Percentiles rank a stretch among this genome's conserved stretches.
Conservation (phyloP, 345 rosid species). For the Melaleuca alternifolia region DNA sequence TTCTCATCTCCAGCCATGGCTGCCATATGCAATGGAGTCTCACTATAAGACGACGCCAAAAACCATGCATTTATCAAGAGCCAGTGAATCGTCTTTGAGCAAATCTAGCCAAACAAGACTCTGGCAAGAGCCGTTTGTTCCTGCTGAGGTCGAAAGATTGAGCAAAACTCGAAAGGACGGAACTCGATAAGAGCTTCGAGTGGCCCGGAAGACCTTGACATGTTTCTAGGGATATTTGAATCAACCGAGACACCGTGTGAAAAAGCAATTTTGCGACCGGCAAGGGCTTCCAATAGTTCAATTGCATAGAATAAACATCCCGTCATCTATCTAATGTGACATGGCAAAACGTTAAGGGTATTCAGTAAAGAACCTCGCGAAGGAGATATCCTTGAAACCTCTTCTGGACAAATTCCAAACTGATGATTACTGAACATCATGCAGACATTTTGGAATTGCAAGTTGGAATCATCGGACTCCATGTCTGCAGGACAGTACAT, state of each 20-base stretch:
- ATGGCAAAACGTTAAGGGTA: not conserved
- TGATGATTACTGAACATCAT: not conserved
- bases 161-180: not conserved
- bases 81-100: too few relatives aligned
- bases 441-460: slow-evolving; percentile 18
- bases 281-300: not conserved
- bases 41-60: too few relatives aligned
- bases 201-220: not conserved
- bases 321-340: not conserved
- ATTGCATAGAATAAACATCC: not conserved
- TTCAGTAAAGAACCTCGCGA: not conserved
- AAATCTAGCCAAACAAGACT: too few relatives aligned
- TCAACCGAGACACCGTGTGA: not conserved
- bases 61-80: too few relatives aligned
- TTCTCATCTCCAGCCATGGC: too few relatives aligned
- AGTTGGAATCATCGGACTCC: slow-evolving; percentile 40
- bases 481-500: slow-evolving; percentile 48
- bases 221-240: not conserved
- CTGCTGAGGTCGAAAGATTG: too few relatives aligned
- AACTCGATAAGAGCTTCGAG: not conserved
- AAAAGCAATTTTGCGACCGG: not conserved
- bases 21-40: too few relatives aligned
- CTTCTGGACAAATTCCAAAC: not conserved
- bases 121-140: too few relatives aligned
- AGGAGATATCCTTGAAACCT: not conserved